These are phyloP conservation scores for Atkinsonella texensis DNA, from an alignment of 2,329 filamentous ascomycete species.

Conservation along the genomic window DNA sequence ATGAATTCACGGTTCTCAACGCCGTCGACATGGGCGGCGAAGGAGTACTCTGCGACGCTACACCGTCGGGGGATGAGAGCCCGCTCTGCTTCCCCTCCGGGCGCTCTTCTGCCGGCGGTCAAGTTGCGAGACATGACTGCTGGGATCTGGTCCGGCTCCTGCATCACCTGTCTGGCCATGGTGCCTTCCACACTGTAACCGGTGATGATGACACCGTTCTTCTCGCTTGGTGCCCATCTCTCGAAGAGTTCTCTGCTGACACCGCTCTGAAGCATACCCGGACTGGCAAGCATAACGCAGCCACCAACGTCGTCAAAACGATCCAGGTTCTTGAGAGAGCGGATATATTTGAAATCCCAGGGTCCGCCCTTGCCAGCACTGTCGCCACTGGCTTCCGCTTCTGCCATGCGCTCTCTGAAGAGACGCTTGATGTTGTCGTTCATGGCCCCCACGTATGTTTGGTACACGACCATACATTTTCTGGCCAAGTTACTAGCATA, in stretches of 20 bases:
- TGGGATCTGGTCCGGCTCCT: conserved; percentile 88
- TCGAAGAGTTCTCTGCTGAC: conserved; percentile 88
- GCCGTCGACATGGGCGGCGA: conserved; percentile 93
- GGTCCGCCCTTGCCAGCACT: conserved; percentile 67
- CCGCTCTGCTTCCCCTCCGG: conserved; percentile 65
- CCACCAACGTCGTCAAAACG: conserved; percentile 91
- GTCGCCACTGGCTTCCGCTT: conserved; percentile 72
- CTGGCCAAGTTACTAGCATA: conserved; percentile 91
- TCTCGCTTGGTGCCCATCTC: conserved; percentile 88
- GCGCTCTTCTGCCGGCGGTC: conserved; percentile 47
- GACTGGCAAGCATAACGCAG: conserved; percentile 94
- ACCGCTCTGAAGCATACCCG: conserved; percentile 96
- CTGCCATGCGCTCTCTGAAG: conserved; percentile 86
- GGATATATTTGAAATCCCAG: conserved; percentile 94
- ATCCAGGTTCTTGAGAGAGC: conserved; percentile 83
- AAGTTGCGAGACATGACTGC: conserved; percentile 75
- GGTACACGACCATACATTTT: conserved; percentile 98
- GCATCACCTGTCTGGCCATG: conserved; percentile 92
- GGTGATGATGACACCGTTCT: conserved; percentile 97
- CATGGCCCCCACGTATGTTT: conserved; percentile 97
- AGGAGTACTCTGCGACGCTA: conserved; percentile 87
- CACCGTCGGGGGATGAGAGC: conserved; percentile 86
- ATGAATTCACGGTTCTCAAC: conserved; percentile 95
- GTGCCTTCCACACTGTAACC: conserved; percentile 98
- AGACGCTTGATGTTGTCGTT: conserved; percentile 97